Evolutionary conservation across 2,329 filamentous ascomycete genomes (phyloP).

Genomic region (Scedosporium boydii): DNA sequence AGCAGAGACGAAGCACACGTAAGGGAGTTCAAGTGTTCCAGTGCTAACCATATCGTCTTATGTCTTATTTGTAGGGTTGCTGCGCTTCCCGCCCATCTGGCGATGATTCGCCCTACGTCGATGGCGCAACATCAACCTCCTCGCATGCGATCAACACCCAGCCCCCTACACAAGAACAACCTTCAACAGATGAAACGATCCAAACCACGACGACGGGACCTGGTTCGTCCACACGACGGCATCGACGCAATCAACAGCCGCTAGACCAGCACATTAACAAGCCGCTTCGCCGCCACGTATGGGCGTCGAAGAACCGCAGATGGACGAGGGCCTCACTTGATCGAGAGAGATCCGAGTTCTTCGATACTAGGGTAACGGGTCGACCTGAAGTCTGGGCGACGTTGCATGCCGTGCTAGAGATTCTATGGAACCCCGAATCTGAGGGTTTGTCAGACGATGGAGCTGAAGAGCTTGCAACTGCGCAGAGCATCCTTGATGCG

Average conservation of each 20-base stretch:
- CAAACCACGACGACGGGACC: conserved; percentile 8
- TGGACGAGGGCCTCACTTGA: conserved; percentile 66
- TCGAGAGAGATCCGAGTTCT: conserved; percentile 71
- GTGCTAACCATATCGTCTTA: background rate
- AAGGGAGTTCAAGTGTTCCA: too few relatives aligned
- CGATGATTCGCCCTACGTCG: conserved; percentile 44
- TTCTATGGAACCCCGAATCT: conserved; percentile 50
- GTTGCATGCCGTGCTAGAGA: conserved; percentile 55
- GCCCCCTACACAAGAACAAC: conserved; percentile 18
- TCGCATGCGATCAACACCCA: conserved; percentile 42
- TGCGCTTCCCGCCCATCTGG: conserved; percentile 45
- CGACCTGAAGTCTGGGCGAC: conserved; percentile 72
- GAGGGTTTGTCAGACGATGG: conserved; percentile 26
- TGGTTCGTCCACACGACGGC: conserved; percentile 13
- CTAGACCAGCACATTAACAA: conserved; percentile 60
- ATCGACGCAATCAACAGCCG: conserved; percentile 27
- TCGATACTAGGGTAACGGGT: conserved; percentile 79
- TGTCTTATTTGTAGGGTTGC: conserved; percentile 37
- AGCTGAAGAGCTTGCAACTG: conserved; percentile 46
- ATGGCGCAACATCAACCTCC: conserved; percentile 37
- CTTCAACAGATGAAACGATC: conserved; percentile 14
- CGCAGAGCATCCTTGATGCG: conserved; percentile 73
- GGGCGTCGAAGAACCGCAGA: conserved; percentile 50
- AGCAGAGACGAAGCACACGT: too few relatives aligned
- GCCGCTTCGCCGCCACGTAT: conserved; percentile 56